phyloP scores from a whole-genome alignment of 2,329 filamentous ascomycete species.

The Diplodia mutila region DNA sequence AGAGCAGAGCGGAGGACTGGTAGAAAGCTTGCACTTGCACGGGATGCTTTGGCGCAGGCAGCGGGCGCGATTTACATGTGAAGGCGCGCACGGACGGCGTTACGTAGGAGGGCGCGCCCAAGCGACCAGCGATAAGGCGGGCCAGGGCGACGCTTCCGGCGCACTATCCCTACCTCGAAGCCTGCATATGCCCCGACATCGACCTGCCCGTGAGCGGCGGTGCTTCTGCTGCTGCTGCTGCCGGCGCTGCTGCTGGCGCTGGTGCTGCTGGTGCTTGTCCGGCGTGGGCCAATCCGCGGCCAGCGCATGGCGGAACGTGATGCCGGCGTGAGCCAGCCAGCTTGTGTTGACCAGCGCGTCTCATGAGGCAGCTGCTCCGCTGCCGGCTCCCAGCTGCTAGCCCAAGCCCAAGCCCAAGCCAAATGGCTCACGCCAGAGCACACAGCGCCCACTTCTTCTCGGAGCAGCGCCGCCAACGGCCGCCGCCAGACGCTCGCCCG shows the following conservation, averaged over 20 bases:
- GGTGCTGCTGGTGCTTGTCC: background rate
- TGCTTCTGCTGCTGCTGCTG: background rate
- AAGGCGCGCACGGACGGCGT: slow-evolving; percentile 18
- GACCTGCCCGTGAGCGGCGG: slow-evolving; percentile 4
- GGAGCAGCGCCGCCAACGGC: background rate
- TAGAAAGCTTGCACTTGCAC: slow-evolving; percentile 19
- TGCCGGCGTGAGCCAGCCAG: slow-evolving; percentile 13
- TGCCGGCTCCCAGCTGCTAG: too few relatives aligned
- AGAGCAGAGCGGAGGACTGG: slow-evolving; percentile 3
- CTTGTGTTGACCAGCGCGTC: too few relatives aligned
- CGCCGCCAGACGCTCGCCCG: background rate
- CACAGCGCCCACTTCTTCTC: background rate
- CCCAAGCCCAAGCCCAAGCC: background rate
- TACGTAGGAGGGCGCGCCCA: slow-evolving; percentile 16
- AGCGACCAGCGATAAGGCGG: slow-evolving; percentile 22
- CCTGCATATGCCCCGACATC: background rate
- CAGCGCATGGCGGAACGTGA: slow-evolving; percentile 9
- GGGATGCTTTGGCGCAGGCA: background rate
- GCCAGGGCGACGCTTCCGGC: slow-evolving; percentile 22
- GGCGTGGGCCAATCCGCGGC: background rate
- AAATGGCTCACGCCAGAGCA: background rate
- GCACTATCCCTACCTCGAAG: slow-evolving; percentile 4
- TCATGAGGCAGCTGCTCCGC: slow-evolving; percentile 6
- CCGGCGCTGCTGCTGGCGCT: background rate
- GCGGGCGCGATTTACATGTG: background rate